A percentile compares a stretch with the other conserved stretches of the same genome.
Evolutionary conservation across 1,139 yeast species (phyloP).

Genomic region (Yamadazyma jaroonii): DNA sequence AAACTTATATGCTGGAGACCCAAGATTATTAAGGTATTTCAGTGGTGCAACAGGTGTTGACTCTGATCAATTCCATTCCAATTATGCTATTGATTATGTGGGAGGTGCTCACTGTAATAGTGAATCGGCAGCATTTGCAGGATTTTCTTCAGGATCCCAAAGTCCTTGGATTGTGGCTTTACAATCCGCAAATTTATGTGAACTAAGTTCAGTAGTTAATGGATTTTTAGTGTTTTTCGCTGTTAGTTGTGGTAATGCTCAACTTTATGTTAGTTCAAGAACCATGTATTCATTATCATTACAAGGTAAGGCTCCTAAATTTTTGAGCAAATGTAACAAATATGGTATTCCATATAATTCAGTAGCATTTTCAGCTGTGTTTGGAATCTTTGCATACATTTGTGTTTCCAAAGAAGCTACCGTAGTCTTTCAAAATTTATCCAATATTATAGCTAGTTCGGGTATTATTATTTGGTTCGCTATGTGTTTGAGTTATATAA

Average conservation of each 20-base stretch:
- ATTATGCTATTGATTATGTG: constrained; percentile 34
- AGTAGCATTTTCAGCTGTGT: constrained; percentile 57
- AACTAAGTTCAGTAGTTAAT: constrained; percentile 59
- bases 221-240: constrained; percentile 73
- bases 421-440: constrained; percentile 62
- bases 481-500: constrained; percentile 67
- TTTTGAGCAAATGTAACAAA: constrained; percentile 58
- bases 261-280: constrained; percentile 74
- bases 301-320: constrained; percentile 64
- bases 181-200: constrained; percentile 65
- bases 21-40: constrained; percentile 57
- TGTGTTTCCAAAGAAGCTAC: constrained; percentile 60
- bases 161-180: constrained; percentile 82
- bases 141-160: constrained; percentile 58
- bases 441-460: constrained; percentile 64
- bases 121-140: constrained; percentile 39
- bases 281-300: constrained; percentile 73
- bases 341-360: constrained; percentile 74
- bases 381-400: constrained; percentile 60
- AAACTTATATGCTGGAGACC: constrained; percentile 74
- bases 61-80: constrained; percentile 20
- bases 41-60: constrained; percentile 34
- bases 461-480: constrained; percentile 81
- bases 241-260: constrained; percentile 73
- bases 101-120: constrained; percentile 40